Evolutionary conservation across 306 rosid genomes (phyloP).

Genomic region (Vicia sativa): DNA sequence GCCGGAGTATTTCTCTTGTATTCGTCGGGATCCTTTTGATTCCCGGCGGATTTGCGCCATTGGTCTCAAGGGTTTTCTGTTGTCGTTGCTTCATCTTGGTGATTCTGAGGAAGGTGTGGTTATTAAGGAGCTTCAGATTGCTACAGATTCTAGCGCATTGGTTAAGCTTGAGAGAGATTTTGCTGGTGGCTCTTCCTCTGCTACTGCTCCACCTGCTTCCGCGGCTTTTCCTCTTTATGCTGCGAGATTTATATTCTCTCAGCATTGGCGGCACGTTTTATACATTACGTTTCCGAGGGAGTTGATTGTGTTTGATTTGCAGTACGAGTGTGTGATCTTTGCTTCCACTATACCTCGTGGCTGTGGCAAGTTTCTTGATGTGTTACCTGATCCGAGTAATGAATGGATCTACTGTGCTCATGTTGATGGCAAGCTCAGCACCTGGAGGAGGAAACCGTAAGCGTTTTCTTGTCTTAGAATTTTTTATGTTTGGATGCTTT

Average conservation of each 20-base stretch:
- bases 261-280: slow-evolving; percentile 76
- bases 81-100: slow-evolving; percentile 66
- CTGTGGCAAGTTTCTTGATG: slow-evolving; percentile 83
- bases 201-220: slow-evolving; percentile 55
- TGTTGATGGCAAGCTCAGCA: slow-evolving; percentile 86
- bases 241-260: slow-evolving; percentile 71
- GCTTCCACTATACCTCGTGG: slow-evolving; percentile 76
- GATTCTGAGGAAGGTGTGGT: slow-evolving; percentile 63
- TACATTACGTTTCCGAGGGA: slow-evolving; percentile 89
- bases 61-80: slow-evolving; percentile 77
- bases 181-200: not conserved
- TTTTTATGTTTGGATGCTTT: slow-evolving; percentile 2
- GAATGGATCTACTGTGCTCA: slow-evolving; percentile 87
- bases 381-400: slow-evolving; percentile 78
- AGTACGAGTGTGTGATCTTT: slow-evolving; percentile 73
- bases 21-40: slow-evolving; percentile 92
- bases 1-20: slow-evolving; percentile 68
- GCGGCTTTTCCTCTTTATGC: slow-evolving; percentile 64
- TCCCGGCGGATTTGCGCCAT: slow-evolving; percentile 77
- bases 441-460: slow-evolving; percentile 93
- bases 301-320: slow-evolving; percentile 81
- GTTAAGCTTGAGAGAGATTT: slow-evolving; percentile 71
- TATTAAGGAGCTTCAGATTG: slow-evolving; percentile 70
- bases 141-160: slow-evolving; percentile 58
- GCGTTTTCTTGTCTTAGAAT: slow-evolving; percentile 33